phyloP scores from a whole-genome alignment of 2,329 filamentous ascomycete species.

The Mariannaea elegans region DNA sequence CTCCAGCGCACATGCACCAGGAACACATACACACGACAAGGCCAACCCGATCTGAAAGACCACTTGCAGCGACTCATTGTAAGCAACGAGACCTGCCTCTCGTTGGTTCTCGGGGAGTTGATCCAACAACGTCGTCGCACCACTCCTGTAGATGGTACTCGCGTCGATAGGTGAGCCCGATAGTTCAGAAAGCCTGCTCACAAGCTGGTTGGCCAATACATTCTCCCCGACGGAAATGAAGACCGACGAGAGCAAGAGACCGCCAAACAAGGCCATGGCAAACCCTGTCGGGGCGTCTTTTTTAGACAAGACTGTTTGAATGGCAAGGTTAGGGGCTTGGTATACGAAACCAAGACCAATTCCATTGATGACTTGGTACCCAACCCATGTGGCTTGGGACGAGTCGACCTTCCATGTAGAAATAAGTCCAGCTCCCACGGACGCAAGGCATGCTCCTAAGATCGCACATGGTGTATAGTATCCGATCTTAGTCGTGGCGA shows the following conservation, averaged over 20 bases:
- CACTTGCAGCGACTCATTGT: conserved; percentile 2
- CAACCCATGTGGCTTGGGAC: conserved; percentile 29
- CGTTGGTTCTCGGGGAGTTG: conserved; percentile 34
- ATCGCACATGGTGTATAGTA: conserved; percentile 52
- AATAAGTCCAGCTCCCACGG: conserved; percentile 51
- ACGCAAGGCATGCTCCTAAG: conserved; percentile 39
- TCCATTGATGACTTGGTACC: conserved; percentile 50
- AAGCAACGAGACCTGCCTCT: conserved; percentile 8
- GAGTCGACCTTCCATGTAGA: conserved; percentile 44
- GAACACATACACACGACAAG: background rate
- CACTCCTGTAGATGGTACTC: conserved; percentile 16
- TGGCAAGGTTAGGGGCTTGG: conserved; percentile 57
- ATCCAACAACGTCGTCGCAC: conserved; percentile 41
- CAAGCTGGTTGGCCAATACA: conserved; percentile 52
- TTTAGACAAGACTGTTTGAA: conserved; percentile 54
- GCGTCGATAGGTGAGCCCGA: conserved; percentile 38
- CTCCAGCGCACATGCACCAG: background rate
- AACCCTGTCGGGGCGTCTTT: conserved; percentile 54
- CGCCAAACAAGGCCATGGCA: conserved; percentile 54
- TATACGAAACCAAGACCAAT: conserved; percentile 53
- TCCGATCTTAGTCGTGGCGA: conserved; percentile 41
- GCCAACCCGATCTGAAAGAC: conserved; percentile 5
- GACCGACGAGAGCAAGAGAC: conserved; percentile 54
- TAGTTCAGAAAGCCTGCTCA: conserved; percentile 44
- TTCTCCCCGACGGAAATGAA: conserved; percentile 57